A percentile compares a stretch with the other conserved stretches of the same genome.
phyloP scores from a whole-genome alignment of 1,284 basidiomycete species.

The Apiotrichum brassicae region DNA sequence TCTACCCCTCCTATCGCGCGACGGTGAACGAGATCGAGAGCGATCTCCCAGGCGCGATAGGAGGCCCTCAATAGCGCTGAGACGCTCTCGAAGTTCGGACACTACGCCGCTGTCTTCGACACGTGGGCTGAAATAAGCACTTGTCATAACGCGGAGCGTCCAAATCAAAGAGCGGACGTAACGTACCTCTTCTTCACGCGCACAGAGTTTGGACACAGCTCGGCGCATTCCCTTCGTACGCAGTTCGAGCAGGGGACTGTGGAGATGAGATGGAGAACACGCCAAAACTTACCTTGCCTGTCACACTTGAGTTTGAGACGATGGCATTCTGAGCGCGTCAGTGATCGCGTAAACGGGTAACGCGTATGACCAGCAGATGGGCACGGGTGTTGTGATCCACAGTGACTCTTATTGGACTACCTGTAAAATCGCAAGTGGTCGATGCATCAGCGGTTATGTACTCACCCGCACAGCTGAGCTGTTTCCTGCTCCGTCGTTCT shows the following conservation, averaged over 20 bases:
- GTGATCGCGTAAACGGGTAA: not conserved
- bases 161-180: not conserved
- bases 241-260: conserved; percentile 34
- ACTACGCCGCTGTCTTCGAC: conserved; percentile 8
- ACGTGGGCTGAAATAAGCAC: no score
- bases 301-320: conserved; percentile 33
- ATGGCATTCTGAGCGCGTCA: conserved; percentile 16
- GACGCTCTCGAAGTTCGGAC: conserved; percentile 16
- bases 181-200: not conserved
- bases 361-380: no score
- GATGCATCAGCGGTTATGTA: not conserved
- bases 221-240: conserved; percentile 28
- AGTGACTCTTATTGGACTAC: no score
- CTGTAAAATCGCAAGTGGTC: not conserved
- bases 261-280: not conserved
- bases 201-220: conserved; percentile 30
- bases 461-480: conserved; percentile 21
- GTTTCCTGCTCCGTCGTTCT: conserved; percentile 12
- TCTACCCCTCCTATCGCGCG: not conserved
- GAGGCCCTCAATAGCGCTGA: not conserved
- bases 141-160: not conserved
- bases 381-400: not conserved
- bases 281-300: conserved; percentile 12
- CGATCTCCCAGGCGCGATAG: not conserved
- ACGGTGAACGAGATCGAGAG: not conserved